Conservation (phyloP, 306 rosid genomes). For the Cicer judaicum region DNA sequence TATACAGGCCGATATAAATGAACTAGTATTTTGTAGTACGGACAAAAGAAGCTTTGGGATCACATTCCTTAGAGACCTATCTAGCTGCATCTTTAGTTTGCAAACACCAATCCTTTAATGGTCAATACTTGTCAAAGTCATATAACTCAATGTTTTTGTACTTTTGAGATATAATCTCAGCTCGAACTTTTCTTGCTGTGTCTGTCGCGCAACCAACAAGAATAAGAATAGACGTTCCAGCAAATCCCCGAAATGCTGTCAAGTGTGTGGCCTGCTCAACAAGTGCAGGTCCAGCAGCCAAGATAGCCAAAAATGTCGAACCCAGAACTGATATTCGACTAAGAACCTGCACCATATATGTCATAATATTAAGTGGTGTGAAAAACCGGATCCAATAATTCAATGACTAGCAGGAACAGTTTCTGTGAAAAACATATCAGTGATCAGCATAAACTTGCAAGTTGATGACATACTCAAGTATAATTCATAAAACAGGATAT, state of each 20-base stretch:
- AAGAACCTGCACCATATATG: slow-evolving; percentile 65
- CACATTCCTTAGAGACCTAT: not conserved
- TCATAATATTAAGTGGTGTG: slow-evolving; percentile 6
- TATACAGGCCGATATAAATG: slow-evolving; percentile 51
- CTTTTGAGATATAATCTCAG: slow-evolving; percentile 92
- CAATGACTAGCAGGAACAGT: not conserved
- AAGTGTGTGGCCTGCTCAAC: slow-evolving; percentile 88
- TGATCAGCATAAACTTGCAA: slow-evolving; percentile 31
- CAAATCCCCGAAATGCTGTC: slow-evolving; percentile 93
- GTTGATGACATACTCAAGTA: slow-evolving; percentile 6
- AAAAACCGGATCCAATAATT: slow-evolving; percentile 20
- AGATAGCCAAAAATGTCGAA: slow-evolving; percentile 84
- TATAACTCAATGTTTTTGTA: slow-evolving; percentile 93
- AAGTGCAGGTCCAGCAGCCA: slow-evolving; percentile 91
- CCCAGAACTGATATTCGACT: slow-evolving; percentile 96
- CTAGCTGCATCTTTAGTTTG: slow-evolving; percentile 22
- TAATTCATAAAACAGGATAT: not conserved
- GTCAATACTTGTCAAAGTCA: slow-evolving; percentile 71
- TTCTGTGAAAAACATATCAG: slow-evolving; percentile 16
- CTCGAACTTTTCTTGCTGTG: slow-evolving; percentile 95
- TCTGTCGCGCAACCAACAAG: slow-evolving; percentile 96
- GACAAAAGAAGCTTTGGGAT: not conserved
- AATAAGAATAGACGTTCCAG: slow-evolving; percentile 96
- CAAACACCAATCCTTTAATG: slow-evolving; percentile 35
- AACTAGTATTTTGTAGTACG: not conserved